A percentile compares a stretch with the other conserved stretches of the same genome.
Evolutionary conservation across 2,329 filamentous ascomycete species (phyloP).

Genomic region (Laburnicola sp.): DNA sequence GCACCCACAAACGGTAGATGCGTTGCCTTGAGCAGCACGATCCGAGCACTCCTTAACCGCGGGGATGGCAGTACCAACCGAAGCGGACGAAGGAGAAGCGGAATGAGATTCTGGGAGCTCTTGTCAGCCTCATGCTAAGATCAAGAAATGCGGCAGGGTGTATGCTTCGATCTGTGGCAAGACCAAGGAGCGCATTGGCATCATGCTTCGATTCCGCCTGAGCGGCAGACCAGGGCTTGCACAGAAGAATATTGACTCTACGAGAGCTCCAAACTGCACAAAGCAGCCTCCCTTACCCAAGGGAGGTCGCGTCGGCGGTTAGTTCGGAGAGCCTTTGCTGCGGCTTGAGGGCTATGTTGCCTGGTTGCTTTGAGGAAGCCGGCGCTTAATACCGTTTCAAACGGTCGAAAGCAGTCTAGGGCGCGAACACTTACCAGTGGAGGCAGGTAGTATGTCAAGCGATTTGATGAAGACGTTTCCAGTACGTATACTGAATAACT

Average conservation of each 20-base stretch:
- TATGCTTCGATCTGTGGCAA: background rate
- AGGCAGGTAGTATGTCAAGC: constrained; percentile 54
- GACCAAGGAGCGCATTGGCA: too few relatives aligned
- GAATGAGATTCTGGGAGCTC: constrained; percentile 66
- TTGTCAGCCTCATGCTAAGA: constrained; percentile 35
- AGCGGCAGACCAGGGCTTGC: constrained; percentile 29
- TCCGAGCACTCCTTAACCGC: constrained; percentile 63
- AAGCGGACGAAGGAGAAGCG: constrained; percentile 72
- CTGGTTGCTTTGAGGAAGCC: constrained; percentile 24
- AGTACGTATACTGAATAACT: constrained; percentile 60
- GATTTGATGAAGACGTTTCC: constrained; percentile 54
- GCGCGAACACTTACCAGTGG: constrained; percentile 47
- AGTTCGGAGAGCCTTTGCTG: constrained; percentile 17
- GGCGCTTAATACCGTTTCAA: constrained; percentile 42
- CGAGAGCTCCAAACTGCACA: constrained; percentile 6
- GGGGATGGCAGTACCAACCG: constrained; percentile 68
- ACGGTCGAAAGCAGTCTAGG: constrained; percentile 27
- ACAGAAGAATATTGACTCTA: constrained; percentile 13
- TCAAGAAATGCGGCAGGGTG: background rate
- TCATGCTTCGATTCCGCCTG: constrained; percentile 28
- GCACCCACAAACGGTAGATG: constrained; percentile 69
- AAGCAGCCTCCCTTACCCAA: background rate
- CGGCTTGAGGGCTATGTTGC: constrained; percentile 37
- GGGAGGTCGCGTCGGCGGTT: constrained; percentile 19
- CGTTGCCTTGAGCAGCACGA: constrained; percentile 61